Base-by-base conservation (phyloP, 2,329 filamentous ascomycete species). In the Aspergillus novoparasiticus region DNA sequence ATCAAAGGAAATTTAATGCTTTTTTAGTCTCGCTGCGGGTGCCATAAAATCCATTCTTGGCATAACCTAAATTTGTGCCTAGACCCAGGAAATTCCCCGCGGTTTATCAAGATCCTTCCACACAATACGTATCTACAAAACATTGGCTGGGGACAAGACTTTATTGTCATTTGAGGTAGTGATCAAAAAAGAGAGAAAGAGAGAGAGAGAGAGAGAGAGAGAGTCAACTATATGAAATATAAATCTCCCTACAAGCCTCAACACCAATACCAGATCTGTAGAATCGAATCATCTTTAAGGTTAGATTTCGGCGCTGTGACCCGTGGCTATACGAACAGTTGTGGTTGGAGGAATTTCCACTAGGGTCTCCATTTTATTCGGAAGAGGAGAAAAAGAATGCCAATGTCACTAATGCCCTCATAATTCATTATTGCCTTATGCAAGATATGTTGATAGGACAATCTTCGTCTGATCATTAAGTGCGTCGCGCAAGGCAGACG, bases 61-160 rank as follows among this genome's bases (percentile, higher is more conserved):
- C 51, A 55, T 26, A 55, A 55, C 51, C 32, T 55, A 36, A 55
- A 55, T 55, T 55, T 32, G 12, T 26, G 16, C 23, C 43, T 41
- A n/a, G 39, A 41, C 39, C 39, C 19, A 10, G 39, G 16, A n/a
- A 41, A 41, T 10, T 41, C 39, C 39, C 39, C 39, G 34, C 34
- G 5, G 6, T 36, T 36, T 14, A 36, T 36, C 34, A 14, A 16
- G 4, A 36, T 36, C 11, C 32, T 3, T 34, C 4, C 32, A 34
- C 30, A 32, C 30, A 32, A 32, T 32, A 36, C 14, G 5, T 36
- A 36, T 26, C 23, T 26, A 36, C 14, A 14, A 36, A 16, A 6
- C 6, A 36, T 16, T 16, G 14, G 34, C 34, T 16, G 12, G 5
- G 12, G 34, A 36, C 14, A 36, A 6, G 34, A 36, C 5, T 16